These are phyloP conservation scores for Hanseniaspora osmophila DNA, from an alignment of 805 yeast genomes.

Conservation along the genomic window DNA sequence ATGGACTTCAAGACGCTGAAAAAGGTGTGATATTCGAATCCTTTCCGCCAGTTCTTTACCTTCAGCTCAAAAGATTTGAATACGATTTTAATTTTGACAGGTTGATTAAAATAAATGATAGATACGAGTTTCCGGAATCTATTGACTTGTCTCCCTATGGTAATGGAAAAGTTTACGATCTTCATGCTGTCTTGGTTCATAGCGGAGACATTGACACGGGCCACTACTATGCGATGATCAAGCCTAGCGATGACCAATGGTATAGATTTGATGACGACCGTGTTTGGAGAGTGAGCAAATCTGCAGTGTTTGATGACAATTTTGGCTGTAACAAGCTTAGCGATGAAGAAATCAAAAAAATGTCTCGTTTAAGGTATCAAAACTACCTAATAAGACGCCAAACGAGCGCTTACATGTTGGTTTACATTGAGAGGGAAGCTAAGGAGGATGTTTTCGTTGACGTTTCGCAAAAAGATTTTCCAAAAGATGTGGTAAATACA, in stretches of 20 bases:
- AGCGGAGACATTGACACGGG: conserved; percentile 93
- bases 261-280: conserved; percentile 88
- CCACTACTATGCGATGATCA: conserved; percentile 88
- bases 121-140: conserved; percentile 73
- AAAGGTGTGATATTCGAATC: conserved; percentile 87
- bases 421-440: conserved; percentile 60
- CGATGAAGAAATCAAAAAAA: conserved; percentile 31
- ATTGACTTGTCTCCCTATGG: conserved; percentile 72
- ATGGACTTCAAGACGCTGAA: conserved; percentile 87
- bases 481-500: conserved; percentile 52
- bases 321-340: conserved; percentile 64
- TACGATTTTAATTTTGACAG: conserved; percentile 83
- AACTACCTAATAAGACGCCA: conserved; percentile 60
- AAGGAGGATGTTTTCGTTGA: conserved; percentile 45
- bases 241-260: conserved; percentile 66
- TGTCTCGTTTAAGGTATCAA: conserved; percentile 48
- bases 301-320: conserved; percentile 82
- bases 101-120: conserved; percentile 81
- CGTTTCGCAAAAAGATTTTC: conserved; percentile 41
- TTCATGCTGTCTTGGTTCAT: conserved; percentile 92
- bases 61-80: conserved; percentile 88
- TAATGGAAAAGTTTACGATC: conserved; percentile 56
- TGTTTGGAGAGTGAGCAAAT: conserved; percentile 73
- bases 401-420: conserved; percentile 95
- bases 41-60: conserved; percentile 84